Conservation (phyloP, 495 filamentous ascomycete species). For the Evernia prunastri region DNA sequence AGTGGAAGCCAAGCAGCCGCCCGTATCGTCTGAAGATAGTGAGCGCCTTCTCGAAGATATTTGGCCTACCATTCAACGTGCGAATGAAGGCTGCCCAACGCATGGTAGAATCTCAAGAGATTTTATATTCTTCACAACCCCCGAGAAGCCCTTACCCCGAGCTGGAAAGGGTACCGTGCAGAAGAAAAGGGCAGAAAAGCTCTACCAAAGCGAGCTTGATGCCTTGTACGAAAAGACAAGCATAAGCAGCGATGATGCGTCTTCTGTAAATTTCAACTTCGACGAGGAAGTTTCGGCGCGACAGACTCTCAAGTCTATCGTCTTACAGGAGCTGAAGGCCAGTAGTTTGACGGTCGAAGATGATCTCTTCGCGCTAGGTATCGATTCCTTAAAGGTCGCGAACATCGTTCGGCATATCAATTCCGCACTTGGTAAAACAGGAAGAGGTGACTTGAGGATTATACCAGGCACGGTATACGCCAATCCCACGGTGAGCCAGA, state of each 20-base stretch:
- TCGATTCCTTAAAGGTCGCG: too few species aligned
- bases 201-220: conserved; percentile 51
- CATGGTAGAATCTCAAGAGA: conserved; percentile 15
- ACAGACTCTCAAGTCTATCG: too few species aligned
- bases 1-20: conserved; percentile 46
- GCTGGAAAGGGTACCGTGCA: conserved; percentile 53
- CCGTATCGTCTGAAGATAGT: conserved; percentile 32
- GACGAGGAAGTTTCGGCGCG: too few species aligned
- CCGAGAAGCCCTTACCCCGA: conserved; percentile 44
- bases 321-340: too few species aligned
- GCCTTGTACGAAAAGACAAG: conserved; percentile 34
- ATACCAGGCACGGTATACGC: too few species aligned
- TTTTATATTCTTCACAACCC: conserved; percentile 37
- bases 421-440: too few species aligned
- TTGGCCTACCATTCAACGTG: conserved; percentile 37
- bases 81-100: conserved; percentile 24
- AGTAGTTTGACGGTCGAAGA: too few species aligned
- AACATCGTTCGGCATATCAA: too few species aligned
- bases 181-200: conserved; percentile 38
- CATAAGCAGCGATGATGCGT: not conserved
- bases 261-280: too few species aligned
- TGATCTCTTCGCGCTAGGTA: too few species aligned
- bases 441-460: too few species aligned
- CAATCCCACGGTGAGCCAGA: too few species aligned
- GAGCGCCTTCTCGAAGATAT: conserved; percentile 35